These are phyloP conservation scores for Tetrahymena thermophila DNA, from an alignment of 73 alveolate species.

Conservation along the genomic window DNA sequence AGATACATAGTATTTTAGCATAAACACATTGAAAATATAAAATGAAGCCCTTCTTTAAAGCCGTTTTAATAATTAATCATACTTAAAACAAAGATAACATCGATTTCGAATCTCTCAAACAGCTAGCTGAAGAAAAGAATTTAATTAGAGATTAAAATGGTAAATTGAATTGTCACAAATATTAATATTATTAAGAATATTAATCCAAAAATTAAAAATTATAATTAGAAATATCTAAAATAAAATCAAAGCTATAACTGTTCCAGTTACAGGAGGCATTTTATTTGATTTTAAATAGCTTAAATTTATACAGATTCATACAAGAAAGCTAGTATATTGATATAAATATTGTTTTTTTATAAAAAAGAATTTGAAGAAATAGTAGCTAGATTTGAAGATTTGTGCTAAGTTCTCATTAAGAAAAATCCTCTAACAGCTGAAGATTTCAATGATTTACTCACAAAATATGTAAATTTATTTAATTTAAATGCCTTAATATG, in stretches of 20 bases:
- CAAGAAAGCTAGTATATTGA: background rate
- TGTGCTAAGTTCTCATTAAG: background rate
- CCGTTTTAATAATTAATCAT: background rate
- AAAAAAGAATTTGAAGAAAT: background rate
- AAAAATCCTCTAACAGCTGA: background rate
- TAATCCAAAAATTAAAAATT: too few relatives aligned
- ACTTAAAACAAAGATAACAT: background rate
- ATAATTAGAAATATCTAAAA: too few relatives aligned
- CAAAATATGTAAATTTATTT: background rate
- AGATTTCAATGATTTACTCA: background rate
- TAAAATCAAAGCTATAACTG: too few relatives aligned
- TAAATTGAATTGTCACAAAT: background rate
- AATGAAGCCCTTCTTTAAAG: background rate
- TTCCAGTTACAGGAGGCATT: too few relatives aligned
- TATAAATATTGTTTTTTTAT: background rate
- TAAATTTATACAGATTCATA: background rate
- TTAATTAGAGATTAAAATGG: background rate
- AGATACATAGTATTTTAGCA: background rate
- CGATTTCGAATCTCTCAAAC: background rate
- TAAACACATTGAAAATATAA: background rate
- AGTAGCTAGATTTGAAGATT: background rate
- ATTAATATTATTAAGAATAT: too few relatives aligned
- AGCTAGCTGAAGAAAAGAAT: background rate
- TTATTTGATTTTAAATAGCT: too few relatives aligned
- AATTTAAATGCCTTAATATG: background rate